Evolutionary conservation across 2,329 filamentous ascomycete species (phyloP), one percentile per base, ranked within the genome.

Genomic region (Neonectria coccinea): DNA sequence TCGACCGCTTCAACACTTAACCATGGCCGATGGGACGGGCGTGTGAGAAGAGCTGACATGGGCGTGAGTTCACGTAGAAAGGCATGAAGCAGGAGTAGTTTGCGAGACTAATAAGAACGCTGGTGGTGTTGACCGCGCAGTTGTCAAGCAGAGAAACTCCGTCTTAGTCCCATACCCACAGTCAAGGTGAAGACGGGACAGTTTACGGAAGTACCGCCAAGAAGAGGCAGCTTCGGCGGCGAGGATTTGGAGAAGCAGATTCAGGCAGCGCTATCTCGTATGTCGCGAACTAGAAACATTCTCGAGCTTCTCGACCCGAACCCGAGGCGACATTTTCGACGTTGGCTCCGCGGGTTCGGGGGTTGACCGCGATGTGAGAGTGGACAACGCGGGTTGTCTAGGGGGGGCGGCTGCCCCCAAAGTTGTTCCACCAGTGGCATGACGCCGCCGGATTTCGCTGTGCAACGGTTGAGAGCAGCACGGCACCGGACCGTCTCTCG

Each of bases 371-470:
- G 25, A 18, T 18, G 60, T 22, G 54, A 47, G 50, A 51, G 44
- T 56, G 64, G 70, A 62, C 54, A 67, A 63, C 48, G 58, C 64
- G 33, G 64, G 25, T 25, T 66, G 59, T 48, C 55, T 57, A 42
- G 33, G 25, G 33, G 33, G 31, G 51, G 9, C 53, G 51, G 9
- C 53, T 42, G 55, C 70, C 71, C 71, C 71, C 71, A 73, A 73
- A 73, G 69, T 65, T 68, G 65, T 68, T 68, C 67, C 67, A 68
- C 67, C 67, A 68, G 58, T 73, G 56, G 64, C 39, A 53, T 41
- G 45, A 41, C 42, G 16, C 20, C 20, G 33, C n/a, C 39, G 8
- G 33, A 25, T 44, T 51, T 41, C n/a, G 59, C 60, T 59, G 56
- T 62, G 54, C 31, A 22, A 16, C n/a, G 31, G n/a, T 50, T 31